Evolutionary conservation across 2,329 filamentous ascomycete species (phyloP).

Genomic region (Penicillium sp.): DNA sequence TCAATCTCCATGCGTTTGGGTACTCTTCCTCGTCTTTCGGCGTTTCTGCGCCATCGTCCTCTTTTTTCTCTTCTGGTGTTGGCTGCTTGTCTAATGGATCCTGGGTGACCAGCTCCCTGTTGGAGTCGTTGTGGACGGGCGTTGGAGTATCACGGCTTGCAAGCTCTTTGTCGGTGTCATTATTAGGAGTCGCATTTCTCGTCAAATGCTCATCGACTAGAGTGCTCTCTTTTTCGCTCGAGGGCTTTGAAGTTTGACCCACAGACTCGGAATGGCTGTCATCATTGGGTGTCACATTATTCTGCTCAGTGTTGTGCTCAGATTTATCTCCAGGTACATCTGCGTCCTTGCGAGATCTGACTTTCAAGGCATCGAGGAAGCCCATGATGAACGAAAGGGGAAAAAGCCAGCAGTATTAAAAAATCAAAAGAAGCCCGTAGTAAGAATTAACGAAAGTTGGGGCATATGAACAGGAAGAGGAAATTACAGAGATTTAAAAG

Average conservation of each 20-base stretch:
- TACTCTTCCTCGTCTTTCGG: slow-evolving; percentile 25
- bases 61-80: slow-evolving; percentile 3
- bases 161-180: slow-evolving; percentile 8
- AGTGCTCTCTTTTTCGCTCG: slow-evolving; percentile 21
- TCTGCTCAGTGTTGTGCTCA: not conserved
- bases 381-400: slow-evolving; percentile 1
- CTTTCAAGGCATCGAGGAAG: slow-evolving; percentile 4
- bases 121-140: slow-evolving; percentile 7
- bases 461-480: not conserved
- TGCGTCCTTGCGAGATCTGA: slow-evolving; percentile 8
- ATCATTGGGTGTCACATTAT: not conserved
- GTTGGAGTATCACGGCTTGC: not conserved
- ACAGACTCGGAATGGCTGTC: slow-evolving; percentile 3
- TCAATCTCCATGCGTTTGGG: slow-evolving; percentile 26
- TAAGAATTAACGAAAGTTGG: not conserved
- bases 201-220: slow-evolving; percentile 11
- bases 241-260: slow-evolving; percentile 7
- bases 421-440: not conserved
- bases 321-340: not conserved
- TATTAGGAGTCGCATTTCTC: not conserved
- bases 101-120: slow-evolving; percentile 11
- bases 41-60: slow-evolving; percentile 2
- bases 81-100: slow-evolving; percentile 9
- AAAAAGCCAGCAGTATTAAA: not conserved
- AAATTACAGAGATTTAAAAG: not conserved